Percentiles rank a stretch among this genome's conserved stretches.
These are phyloP conservation scores for Alternaria ventricosa DNA, from an alignment of 2,329 filamentous ascomycete species.

Conservation along the genomic window DNA sequence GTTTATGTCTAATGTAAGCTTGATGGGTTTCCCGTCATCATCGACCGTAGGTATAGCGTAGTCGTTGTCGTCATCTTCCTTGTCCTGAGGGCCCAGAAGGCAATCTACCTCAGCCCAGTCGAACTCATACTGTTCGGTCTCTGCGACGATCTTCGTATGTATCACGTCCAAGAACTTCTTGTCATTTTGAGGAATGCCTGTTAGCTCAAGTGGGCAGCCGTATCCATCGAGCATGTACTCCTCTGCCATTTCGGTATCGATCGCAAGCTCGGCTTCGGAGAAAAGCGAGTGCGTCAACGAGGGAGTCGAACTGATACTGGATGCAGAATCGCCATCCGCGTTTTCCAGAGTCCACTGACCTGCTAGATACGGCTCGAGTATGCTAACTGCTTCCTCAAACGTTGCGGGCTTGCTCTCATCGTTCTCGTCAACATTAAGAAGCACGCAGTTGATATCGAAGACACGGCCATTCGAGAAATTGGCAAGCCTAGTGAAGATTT, in stretches of 20 bases:
- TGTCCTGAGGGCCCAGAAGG: background rate
- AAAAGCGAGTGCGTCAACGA: background rate
- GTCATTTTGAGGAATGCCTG: background rate
- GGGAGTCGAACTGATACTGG: background rate
- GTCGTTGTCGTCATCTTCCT: background rate
- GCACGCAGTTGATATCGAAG: too few species aligned
- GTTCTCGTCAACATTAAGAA: too few species aligned
- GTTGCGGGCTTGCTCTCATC: too few species aligned
- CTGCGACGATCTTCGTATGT: background rate
- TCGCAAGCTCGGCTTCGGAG: background rate
- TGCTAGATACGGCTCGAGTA: too few species aligned
- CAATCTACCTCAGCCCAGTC: background rate
- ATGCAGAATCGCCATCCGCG: too few species aligned
- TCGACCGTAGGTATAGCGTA: background rate
- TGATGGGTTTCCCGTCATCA: background rate
- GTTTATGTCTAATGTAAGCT: background rate
- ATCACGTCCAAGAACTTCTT: background rate
- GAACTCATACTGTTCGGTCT: background rate
- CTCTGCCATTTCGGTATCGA: background rate
- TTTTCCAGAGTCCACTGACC: too few species aligned
- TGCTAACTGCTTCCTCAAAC: too few species aligned
- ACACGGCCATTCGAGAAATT: too few species aligned
- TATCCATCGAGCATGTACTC: background rate
- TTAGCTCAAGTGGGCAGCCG: accelerated
- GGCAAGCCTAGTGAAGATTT: too few species aligned